These are phyloP conservation scores for Sclerotinia nivalis DNA, from an alignment of 2,329 filamentous ascomycete species.

Conservation along the genomic window DNA sequence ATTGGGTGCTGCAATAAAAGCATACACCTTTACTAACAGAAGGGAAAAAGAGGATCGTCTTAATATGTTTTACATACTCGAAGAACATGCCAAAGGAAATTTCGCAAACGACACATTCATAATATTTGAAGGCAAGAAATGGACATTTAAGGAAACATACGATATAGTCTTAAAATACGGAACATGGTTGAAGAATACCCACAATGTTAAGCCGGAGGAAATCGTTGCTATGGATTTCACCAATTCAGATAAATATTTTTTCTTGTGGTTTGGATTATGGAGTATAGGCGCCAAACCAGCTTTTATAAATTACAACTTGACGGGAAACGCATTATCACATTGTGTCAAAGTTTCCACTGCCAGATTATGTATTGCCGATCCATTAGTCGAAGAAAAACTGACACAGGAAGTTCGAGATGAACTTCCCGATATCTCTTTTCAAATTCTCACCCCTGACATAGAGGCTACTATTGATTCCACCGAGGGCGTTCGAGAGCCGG, in stretches of 20 bases:
- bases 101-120: slow-evolving; percentile 60
- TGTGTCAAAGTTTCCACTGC: slow-evolving; percentile 70
- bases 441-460: slow-evolving; percentile 60
- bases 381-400: slow-evolving; percentile 55
- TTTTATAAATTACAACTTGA: slow-evolving; percentile 85
- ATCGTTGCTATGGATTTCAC: slow-evolving; percentile 80
- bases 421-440: slow-evolving; percentile 55
- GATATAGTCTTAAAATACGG: slow-evolving; percentile 70
- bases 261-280: slow-evolving; percentile 76
- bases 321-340: slow-evolving; percentile 69
- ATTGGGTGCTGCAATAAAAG: slow-evolving; percentile 54
- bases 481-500: slow-evolving; percentile 57
- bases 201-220: slow-evolving; percentile 66
- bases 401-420: slow-evolving; percentile 57
- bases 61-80: slow-evolving; percentile 75
- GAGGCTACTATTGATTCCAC: slow-evolving; percentile 55
- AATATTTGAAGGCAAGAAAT: slow-evolving; percentile 66
- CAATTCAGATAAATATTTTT: slow-evolving; percentile 77
- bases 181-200: slow-evolving; percentile 67
- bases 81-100: slow-evolving; percentile 59
- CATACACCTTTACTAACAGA: slow-evolving; percentile 47
- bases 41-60: slow-evolving; percentile 60
- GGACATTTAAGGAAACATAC: slow-evolving; percentile 77
- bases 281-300: slow-evolving; percentile 79
- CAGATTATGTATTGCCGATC: slow-evolving; percentile 69